These are phyloP conservation scores for Tetrapisispora nanseiensis DNA, from an alignment of 805 yeast species.

Conservation along the genomic window DNA sequence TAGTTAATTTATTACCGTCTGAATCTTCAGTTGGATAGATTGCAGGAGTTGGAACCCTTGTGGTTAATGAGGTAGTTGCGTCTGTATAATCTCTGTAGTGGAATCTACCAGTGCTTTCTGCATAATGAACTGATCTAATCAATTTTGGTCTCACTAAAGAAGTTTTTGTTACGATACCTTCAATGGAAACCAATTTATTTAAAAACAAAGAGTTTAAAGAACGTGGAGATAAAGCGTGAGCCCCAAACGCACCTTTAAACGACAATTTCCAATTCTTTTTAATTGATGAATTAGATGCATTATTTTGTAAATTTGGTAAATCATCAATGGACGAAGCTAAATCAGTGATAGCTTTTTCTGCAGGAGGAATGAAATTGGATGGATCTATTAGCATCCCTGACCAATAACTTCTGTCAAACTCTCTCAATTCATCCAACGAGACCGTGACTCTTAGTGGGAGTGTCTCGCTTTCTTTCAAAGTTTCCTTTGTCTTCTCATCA, in stretches of 20 bases:
- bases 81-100: constrained; percentile 89
- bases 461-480: constrained; percentile 5
- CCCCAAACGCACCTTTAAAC: constrained; percentile 86
- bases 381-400: constrained; percentile 65
- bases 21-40: constrained; percentile 88
- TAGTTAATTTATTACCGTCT: constrained; percentile 77
- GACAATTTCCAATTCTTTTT: constrained; percentile 47
- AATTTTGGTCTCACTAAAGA: constrained; percentile 90
- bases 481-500: constrained; percentile 2
- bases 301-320: constrained; percentile 15
- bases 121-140: constrained; percentile 84
- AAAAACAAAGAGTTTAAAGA: constrained; percentile 68
- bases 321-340: constrained; percentile 55
- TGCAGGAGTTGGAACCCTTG: constrained; percentile 50
- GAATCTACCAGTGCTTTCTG: constrained; percentile 72
- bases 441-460: constrained; percentile 47
- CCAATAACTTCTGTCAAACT: constrained; percentile 73
- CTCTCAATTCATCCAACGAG: constrained; percentile 79
- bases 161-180: constrained; percentile 92
- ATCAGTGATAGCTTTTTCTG: constrained; percentile 77
- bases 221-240: constrained; percentile 78
- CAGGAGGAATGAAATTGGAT: constrained; percentile 79
- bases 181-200: constrained; percentile 76
- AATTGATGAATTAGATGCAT: constrained; percentile 48
- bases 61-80: constrained; percentile 70